Evolutionary conservation across 129 eudicot genomes (phyloP).

Genomic region (Centaurea solstitialis): DNA sequence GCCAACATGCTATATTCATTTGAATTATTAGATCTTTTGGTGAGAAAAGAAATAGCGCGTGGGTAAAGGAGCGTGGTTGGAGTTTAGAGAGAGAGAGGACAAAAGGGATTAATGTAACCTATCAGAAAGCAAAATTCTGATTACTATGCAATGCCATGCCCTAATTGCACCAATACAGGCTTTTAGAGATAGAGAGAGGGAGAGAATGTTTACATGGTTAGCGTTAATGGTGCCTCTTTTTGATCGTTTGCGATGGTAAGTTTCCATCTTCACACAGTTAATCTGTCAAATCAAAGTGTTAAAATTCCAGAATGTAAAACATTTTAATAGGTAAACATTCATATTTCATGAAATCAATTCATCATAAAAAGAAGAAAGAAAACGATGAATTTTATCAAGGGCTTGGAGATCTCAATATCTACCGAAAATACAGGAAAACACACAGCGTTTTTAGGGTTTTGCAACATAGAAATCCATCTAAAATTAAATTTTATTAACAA

Average conservation of each 20-base stretch:
- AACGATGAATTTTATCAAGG: neutral
- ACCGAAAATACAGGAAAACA: slow-evolving; percentile 1
- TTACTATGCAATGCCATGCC: slow-evolving; percentile 1
- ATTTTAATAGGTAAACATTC: neutral
- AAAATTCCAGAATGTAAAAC: neutral
- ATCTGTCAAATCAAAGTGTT: slow-evolving; percentile 7
- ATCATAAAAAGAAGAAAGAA: neutral
- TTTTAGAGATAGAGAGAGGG: slow-evolving; percentile 9
- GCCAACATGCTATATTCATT: slow-evolving; percentile 12
- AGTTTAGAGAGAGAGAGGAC: slow-evolving; percentile 17
- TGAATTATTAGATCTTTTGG: neutral
- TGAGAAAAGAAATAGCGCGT: slow-evolving; percentile 18
- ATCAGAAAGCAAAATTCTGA: slow-evolving; percentile 24
- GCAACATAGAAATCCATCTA: neutral
- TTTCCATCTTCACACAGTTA: slow-evolving; percentile 34
- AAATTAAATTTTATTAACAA: neutral
- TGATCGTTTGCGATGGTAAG: slow-evolving; percentile 43
- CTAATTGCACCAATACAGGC: neutral
- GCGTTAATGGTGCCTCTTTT: slow-evolving; percentile 21
- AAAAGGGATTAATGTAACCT: slow-evolving; percentile 16
- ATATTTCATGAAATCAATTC: neutral
- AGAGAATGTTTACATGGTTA: slow-evolving; percentile 36
- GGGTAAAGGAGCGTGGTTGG: slow-evolving; percentile 13
- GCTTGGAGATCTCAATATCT: neutral
- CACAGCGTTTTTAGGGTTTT: neutral